Conservation (phyloP, 768 basidiomycete species). For the Krasilnikovozyma curviuscula region DNA sequence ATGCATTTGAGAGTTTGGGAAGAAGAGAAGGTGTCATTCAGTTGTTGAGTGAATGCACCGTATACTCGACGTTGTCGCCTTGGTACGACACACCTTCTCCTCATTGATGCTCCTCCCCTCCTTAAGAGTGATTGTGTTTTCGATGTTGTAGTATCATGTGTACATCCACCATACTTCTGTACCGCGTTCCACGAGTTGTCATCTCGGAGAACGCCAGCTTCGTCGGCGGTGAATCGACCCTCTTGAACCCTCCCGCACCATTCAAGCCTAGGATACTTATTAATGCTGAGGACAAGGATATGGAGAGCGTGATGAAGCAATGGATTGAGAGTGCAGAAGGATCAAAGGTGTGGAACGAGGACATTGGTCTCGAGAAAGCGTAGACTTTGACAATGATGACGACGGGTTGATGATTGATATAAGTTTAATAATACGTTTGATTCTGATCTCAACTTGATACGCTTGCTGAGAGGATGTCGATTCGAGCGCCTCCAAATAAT, state of each 20-base stretch:
- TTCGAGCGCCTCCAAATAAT: no score
- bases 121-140: not conserved
- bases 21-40: not conserved
- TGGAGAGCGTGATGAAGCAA: conserved; percentile 1
- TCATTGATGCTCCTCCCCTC: no score
- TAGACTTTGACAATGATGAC: no score
- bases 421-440: no score
- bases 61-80: conserved; percentile 2
- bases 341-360: conserved; percentile 11
- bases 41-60: conserved; percentile 2
- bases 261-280: conserved; percentile 5
- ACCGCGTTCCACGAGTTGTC: conserved; percentile 3
- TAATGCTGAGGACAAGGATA: conserved; percentile 2
- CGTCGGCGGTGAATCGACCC: conserved; percentile 5
- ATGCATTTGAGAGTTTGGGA: conserved; percentile 8
- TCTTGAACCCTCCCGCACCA: not conserved
- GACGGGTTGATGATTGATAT: no score
- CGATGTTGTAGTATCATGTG: no score
- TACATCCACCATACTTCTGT: no score
- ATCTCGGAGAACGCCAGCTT: conserved; percentile 11
- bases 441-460: no score
- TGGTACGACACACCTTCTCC: not conserved
- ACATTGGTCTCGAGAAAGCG: conserved; percentile 6
- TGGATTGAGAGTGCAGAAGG: conserved; percentile 9
- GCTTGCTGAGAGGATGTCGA: no score